Evolutionary conservation across 1,284 basidiomycete genomes (phyloP).

Genomic region (Trametes sp.): DNA sequence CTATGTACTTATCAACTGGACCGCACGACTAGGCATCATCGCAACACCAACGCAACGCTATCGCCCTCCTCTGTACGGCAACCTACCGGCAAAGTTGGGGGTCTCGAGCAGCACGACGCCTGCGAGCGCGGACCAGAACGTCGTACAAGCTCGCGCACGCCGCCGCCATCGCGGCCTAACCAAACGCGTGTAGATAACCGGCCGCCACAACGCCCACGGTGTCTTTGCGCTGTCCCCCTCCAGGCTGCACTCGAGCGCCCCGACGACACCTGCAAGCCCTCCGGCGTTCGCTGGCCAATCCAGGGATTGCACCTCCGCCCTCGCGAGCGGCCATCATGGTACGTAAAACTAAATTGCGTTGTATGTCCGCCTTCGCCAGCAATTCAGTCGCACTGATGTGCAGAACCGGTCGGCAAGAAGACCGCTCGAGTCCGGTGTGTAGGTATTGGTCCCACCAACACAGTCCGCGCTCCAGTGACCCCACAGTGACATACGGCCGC

Average conservation of each 20-base stretch:
- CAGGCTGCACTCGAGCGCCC: not conserved
- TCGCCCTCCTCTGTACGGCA: not conserved
- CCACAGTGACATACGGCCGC: too few species aligned
- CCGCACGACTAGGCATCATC: not conserved
- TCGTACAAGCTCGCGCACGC: not conserved
- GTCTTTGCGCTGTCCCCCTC: not conserved
- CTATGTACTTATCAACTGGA: too few species aligned
- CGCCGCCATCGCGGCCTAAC: constrained; percentile 1
- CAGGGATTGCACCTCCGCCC: too few species aligned
- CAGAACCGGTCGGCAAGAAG: too few species aligned
- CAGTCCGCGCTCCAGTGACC: too few species aligned
- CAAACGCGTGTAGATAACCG: constrained; percentile 15
- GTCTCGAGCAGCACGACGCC: not conserved
- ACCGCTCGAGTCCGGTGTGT: not conserved
- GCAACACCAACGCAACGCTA: not conserved
- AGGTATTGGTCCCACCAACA: not conserved
- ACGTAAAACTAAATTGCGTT: not conserved
- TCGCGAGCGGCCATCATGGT: not conserved
- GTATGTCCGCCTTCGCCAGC: not conserved
- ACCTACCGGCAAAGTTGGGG: not conserved
- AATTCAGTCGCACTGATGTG: too few species aligned
- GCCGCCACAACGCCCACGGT: constrained; percentile 18
- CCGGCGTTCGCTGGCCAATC: not conserved
- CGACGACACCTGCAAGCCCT: too few species aligned
- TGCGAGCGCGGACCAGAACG: not conserved